These are phyloP conservation scores for Tetrapisispora pingtungensis DNA, from an alignment of 805 yeast genomes.

Conservation along the genomic window DNA sequence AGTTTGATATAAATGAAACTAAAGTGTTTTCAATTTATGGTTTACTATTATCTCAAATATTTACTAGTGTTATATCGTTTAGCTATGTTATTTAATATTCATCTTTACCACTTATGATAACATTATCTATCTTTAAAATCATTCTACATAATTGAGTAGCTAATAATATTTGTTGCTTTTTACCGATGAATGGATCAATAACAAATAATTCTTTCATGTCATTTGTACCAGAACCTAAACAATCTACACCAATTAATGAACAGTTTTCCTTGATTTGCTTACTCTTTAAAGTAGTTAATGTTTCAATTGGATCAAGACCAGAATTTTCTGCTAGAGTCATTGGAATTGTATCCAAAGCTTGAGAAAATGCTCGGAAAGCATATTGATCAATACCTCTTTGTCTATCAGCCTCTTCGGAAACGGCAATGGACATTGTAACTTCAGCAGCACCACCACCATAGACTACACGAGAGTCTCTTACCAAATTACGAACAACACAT, in stretches of 20 bases:
- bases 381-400: slow-evolving; percentile 95
- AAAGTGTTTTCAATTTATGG: neutral
- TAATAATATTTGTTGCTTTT: slow-evolving; percentile 86
- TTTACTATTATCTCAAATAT: neutral
- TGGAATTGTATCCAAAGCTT: slow-evolving; percentile 85
- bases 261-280: slow-evolving; percentile 67
- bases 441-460: slow-evolving; percentile 99
- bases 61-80: neutral
- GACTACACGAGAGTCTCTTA: slow-evolving; percentile 87
- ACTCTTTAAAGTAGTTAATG: slow-evolving; percentile 73
- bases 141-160: slow-evolving; percentile 97
- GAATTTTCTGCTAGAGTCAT: slow-evolving; percentile 95
- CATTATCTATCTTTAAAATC: slow-evolving; percentile 95
- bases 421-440: slow-evolving; percentile 84
- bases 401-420: slow-evolving; percentile 81
- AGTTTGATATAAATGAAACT: too few relatives aligned
- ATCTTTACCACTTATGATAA: slow-evolving; percentile 81
- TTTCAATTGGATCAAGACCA: slow-evolving; percentile 88
- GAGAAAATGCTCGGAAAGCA: slow-evolving; percentile 91
- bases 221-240: slow-evolving; percentile 76
- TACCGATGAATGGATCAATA: slow-evolving; percentile 94
- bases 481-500: slow-evolving; percentile 93
- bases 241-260: slow-evolving; percentile 82
- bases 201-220: slow-evolving; percentile 93
- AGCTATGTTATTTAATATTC: slow-evolving; percentile 35